phyloP scores from a whole-genome alignment of 306 rosid genomes.

The Trifolium dubium region DNA sequence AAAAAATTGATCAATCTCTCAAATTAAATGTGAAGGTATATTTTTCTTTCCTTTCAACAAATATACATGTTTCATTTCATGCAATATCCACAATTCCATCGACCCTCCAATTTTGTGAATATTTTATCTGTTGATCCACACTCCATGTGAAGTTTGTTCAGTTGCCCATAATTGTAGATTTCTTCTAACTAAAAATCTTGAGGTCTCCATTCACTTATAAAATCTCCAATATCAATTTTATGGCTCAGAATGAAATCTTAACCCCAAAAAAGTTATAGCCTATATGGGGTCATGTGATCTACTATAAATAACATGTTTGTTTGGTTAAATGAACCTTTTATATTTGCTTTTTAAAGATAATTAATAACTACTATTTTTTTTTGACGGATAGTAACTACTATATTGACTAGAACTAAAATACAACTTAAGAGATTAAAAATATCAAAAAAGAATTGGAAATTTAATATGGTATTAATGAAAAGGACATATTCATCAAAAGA shows the following conservation, averaged over 20 bases:
- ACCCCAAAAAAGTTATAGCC: constrained; percentile 1
- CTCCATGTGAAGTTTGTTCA: constrained; percentile 39
- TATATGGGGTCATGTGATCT: constrained; percentile 36
- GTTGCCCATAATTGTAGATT: constrained; percentile 30
- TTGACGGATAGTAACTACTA: too few species aligned
- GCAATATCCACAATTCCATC: neutral
- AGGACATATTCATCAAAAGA: too few species aligned
- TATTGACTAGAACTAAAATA: too few species aligned
- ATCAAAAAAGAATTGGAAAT: too few species aligned
- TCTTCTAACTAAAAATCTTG: constrained; percentile 34
- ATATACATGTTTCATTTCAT: neutral
- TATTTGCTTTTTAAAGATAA: neutral
- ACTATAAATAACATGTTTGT: constrained; percentile 25
- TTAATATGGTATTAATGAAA: too few species aligned
- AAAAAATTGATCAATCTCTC: too few species aligned
- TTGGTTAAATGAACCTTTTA: neutral
- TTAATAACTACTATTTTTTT: too few species aligned
- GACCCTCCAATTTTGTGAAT: constrained; percentile 2
- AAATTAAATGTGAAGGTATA: too few species aligned
- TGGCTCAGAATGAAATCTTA: constrained; percentile 32
- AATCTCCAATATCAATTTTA: neutral
- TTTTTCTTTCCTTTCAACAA: too few species aligned
- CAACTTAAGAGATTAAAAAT: too few species aligned
- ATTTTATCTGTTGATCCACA: neutral
- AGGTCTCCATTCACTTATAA: constrained; percentile 36